These are phyloP conservation scores for Phytophthora vignae DNA, from an alignment of 352 stramenopile species.

Conservation along the genomic window DNA sequence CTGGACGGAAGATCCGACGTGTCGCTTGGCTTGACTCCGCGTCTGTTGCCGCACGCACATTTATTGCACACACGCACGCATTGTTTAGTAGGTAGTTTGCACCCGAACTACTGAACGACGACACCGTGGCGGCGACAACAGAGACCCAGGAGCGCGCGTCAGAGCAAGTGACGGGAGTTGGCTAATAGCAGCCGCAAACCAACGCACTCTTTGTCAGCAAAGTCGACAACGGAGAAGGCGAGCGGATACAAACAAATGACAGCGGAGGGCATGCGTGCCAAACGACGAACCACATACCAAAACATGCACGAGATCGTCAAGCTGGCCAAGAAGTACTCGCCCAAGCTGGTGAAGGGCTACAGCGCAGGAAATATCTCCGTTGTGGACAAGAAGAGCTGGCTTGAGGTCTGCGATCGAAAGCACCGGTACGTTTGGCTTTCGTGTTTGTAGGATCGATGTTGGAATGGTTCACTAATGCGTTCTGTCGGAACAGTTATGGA, in stretches of 20 bases:
- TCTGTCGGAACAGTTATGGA: slow-evolving; percentile 87
- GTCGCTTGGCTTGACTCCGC: slow-evolving; percentile 13
- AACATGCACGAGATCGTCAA: slow-evolving; percentile 92
- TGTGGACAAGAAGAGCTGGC: slow-evolving; percentile 92
- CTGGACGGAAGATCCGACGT: slow-evolving; percentile 28
- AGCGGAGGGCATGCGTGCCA: slow-evolving; percentile 74
- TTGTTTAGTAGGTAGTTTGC: slow-evolving; percentile 46
- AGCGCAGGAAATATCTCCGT: slow-evolving; percentile 91
- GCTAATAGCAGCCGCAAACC: slow-evolving; percentile 36
- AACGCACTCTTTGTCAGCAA: slow-evolving; percentile 9
- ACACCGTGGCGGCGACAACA: slow-evolving; percentile 57
- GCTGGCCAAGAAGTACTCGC: slow-evolving; percentile 89
- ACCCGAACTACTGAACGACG: slow-evolving; percentile 48
- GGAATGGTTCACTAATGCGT: background rate
- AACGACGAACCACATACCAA: slow-evolving; percentile 81
- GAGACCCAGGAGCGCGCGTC: slow-evolving; percentile 40
- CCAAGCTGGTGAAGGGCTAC: slow-evolving; percentile 90
- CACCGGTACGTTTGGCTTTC: slow-evolving; percentile 60
- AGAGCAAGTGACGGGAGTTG: slow-evolving; percentile 57
- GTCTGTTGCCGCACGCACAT: slow-evolving; percentile 14
- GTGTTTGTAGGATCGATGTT: slow-evolving; percentile 6
- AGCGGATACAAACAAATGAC: slow-evolving; percentile 56
- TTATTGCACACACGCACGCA: slow-evolving; percentile 4
- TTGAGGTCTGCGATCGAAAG: slow-evolving; percentile 90
- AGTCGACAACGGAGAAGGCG: slow-evolving; percentile 8